Evolutionary conservation across 176 grass and related monocot genomes (phyloP).

Genomic region (Cenchrus purpureus): DNA sequence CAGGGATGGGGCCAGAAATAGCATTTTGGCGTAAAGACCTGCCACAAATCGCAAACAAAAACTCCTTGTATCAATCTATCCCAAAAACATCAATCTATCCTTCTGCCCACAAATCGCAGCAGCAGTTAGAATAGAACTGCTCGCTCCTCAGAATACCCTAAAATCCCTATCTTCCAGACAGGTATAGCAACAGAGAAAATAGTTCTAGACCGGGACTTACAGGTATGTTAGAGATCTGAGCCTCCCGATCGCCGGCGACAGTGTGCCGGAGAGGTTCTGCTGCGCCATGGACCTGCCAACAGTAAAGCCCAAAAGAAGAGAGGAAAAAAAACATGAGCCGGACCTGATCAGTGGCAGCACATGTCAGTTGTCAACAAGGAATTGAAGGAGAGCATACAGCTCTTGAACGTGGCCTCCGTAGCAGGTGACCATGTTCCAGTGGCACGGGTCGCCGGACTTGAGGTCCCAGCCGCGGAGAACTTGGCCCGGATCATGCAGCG

Average conservation of each 20-base stretch:
- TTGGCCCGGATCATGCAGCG: conserved; percentile 56
- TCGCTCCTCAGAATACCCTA: neutral
- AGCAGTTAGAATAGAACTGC: neutral
- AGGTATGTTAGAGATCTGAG: conserved; percentile 53
- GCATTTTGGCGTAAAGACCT: conserved; percentile 72
- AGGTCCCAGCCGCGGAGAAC: conserved; percentile 69
- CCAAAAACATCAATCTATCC: neutral
- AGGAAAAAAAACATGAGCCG: neutral
- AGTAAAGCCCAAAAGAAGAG: conserved; percentile 1
- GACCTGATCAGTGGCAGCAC: neutral
- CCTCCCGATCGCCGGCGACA: conserved; percentile 69
- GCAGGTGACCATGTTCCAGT: conserved; percentile 74
- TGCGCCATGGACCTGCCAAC: conserved; percentile 50
- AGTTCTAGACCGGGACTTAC: conserved; percentile 41
- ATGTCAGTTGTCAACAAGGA: neutral
- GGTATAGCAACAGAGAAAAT: neutral
- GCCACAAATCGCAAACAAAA: conserved; percentile 26
- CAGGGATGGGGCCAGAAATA: conserved; percentile 67
- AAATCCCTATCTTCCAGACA: too few species aligned
- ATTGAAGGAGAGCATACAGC: conserved; percentile 42
- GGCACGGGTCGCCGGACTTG: conserved; percentile 68
- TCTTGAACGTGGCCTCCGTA: conserved; percentile 48
- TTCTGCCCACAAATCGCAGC: neutral
- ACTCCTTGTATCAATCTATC: neutral
- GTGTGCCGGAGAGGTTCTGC: conserved; percentile 61